Evolutionary conservation across 331 rosid genomes (phyloP).

Genomic region (Malus hybrid): DNA sequence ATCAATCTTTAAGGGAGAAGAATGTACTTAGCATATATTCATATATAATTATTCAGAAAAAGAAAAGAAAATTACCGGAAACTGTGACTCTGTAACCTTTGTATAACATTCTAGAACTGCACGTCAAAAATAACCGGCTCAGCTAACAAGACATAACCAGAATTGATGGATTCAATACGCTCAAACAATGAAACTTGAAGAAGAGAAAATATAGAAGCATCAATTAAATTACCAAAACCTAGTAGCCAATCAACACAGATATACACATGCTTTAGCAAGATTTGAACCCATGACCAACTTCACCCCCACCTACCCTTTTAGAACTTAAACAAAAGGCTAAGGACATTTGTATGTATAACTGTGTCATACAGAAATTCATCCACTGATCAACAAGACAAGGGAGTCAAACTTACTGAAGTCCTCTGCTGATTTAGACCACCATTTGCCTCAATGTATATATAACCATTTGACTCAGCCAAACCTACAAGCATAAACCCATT

Average conservation of each 20-base stretch:
- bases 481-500: no score
- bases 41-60: neutral
- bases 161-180: neutral
- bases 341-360: neutral
- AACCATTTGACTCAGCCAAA: no score
- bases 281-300: neutral
- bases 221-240: constrained; percentile 1
- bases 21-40: neutral
- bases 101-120: constrained; percentile 77
- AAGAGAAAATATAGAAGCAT: neutral
- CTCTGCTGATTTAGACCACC: no score
- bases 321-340: neutral
- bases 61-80: constrained; percentile 51
- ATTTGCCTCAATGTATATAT: no score
- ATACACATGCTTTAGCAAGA: neutral
- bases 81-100: constrained; percentile 65
- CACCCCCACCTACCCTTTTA: neutral
- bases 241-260: neutral
- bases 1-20: neutral
- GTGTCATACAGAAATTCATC: neutral
- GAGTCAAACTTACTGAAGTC: no score
- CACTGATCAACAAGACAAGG: neutral
- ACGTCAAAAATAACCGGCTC: constrained; percentile 26
- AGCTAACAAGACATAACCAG: constrained; percentile 12
- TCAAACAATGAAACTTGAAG: neutral